Evolutionary conservation across 768 basidiomycete species (phyloP).

Genomic region (Pleurotus tuoliensis): DNA sequence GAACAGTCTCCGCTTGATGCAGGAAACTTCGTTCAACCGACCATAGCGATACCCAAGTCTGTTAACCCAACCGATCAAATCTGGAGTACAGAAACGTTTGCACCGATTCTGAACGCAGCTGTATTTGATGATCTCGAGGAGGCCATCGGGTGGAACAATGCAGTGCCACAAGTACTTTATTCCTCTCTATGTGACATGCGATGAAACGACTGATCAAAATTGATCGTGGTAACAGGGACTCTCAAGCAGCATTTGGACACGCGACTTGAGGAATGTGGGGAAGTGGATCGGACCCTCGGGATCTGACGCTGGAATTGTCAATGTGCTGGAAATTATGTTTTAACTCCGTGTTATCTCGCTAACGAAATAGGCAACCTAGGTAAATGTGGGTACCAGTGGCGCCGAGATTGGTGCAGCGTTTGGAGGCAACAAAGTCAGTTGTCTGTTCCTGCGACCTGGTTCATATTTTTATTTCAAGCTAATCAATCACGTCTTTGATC

Average conservation of each 20-base stretch:
- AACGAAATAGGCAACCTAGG: conserved; percentile 25
- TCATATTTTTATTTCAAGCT: conserved; percentile 10
- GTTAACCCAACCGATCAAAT: conserved; percentile 49
- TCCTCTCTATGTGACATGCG: conserved; percentile 9
- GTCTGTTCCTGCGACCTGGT: conserved; percentile 10
- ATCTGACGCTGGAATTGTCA: conserved; percentile 89
- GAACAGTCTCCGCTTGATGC: conserved; percentile 43
- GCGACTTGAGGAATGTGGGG: conserved; percentile 76
- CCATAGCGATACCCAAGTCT: conserved; percentile 68
- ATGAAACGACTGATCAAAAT: conserved; percentile 9
- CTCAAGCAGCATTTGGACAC: conserved; percentile 89
- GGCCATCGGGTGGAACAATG: conserved; percentile 89
- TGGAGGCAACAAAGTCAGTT: conserved; percentile 85
- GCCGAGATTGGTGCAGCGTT: conserved; percentile 78
- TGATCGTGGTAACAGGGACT: conserved; percentile 50
- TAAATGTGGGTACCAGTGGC: conserved; percentile 58
- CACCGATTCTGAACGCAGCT: conserved; percentile 83
- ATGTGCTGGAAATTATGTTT: conserved; percentile 46
- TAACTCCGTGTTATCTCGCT: conserved; percentile 12
- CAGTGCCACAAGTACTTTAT: conserved; percentile 63
- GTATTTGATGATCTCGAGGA: conserved; percentile 84
- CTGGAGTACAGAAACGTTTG: conserved; percentile 83
- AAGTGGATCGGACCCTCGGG: conserved; percentile 91
- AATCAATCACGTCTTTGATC: conserved; percentile 15
- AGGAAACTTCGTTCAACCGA: conserved; percentile 90